These are phyloP conservation scores for Nicotiana noctiflora DNA, from an alignment of 257 asterid species.

Conservation along the genomic window DNA sequence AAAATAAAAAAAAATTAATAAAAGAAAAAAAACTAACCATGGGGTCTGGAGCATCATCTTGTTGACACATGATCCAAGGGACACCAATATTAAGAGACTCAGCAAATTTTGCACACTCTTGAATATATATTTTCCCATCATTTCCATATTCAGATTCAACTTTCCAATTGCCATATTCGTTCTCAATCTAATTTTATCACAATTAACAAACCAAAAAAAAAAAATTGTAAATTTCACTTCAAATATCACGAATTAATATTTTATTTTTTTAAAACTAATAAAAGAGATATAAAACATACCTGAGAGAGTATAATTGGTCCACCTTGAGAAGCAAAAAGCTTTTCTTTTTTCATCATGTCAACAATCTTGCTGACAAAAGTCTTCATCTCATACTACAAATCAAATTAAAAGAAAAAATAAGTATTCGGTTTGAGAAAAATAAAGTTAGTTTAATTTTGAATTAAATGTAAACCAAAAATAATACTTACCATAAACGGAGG, in stretches of 20 bases:
- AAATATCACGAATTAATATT: not conserved
- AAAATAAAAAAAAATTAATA: no score
- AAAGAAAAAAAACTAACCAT: not conserved
- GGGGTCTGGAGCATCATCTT: slow-evolving; percentile 27
- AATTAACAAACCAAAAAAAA: not conserved
- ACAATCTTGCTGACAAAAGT: slow-evolving; percentile 30
- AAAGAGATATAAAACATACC: slow-evolving; percentile 15
- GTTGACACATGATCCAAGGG: slow-evolving; percentile 56
- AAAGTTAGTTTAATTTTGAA: not conserved
- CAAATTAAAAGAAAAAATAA: not conserved
- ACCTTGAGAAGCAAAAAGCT: slow-evolving; percentile 40
- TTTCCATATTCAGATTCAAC: slow-evolving; percentile 17
- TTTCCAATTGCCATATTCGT: slow-evolving; percentile 32
- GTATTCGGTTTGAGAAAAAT: not conserved
- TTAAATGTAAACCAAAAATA: not conserved
- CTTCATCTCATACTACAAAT: slow-evolving; percentile 31
- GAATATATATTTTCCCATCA: slow-evolving; percentile 18
- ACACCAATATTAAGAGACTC: slow-evolving; percentile 26
- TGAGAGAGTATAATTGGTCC: slow-evolving; percentile 50
- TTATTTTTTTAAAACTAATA: not conserved
- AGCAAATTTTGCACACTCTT: slow-evolving; percentile 34
- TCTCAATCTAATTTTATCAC: slow-evolving; percentile 25
- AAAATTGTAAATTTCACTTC: not conserved
- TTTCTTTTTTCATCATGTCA: slow-evolving; percentile 28
- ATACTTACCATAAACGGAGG: slow-evolving; percentile 26